A percentile compares a stretch with the other conserved stretches of the same genome.
These are phyloP conservation scores for Ormosia emarginata DNA, from an alignment of 306 rosid genomes.

Conservation along the genomic window DNA sequence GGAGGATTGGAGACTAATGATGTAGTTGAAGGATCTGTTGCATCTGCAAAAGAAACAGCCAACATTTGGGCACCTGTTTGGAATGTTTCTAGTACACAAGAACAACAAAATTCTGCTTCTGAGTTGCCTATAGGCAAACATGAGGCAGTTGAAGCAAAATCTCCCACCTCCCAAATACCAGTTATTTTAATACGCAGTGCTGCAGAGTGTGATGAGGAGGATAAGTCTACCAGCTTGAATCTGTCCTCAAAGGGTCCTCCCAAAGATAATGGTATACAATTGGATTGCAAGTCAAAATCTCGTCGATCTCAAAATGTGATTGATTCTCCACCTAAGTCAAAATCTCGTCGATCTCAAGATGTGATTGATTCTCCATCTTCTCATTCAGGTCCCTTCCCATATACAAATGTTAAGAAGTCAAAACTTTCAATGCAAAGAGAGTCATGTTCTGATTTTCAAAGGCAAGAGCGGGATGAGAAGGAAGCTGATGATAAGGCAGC, in stretches of 20 bases:
- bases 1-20: slow-evolving; percentile 22
- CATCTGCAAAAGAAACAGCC: slow-evolving; percentile 43
- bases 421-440: slow-evolving; percentile 31
- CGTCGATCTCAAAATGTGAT: not conserved
- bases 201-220: slow-evolving; percentile 82
- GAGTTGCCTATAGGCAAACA: slow-evolving; percentile 33
- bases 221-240: slow-evolving; percentile 49
- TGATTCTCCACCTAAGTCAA: slow-evolving; percentile 15
- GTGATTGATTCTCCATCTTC: slow-evolving; percentile 28
- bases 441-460: slow-evolving; percentile 20
- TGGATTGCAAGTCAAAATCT: slow-evolving; percentile 29
- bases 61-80: slow-evolving; percentile 46
- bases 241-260: slow-evolving; percentile 32
- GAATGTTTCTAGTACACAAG: slow-evolving; percentile 25
- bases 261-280: slow-evolving; percentile 23
- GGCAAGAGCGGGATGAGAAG: slow-evolving; percentile 12
- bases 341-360: slow-evolving; percentile 23
- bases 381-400: slow-evolving; percentile 29
- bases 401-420: slow-evolving; percentile 33
- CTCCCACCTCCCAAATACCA: slow-evolving; percentile 41
- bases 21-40: slow-evolving; percentile 34
- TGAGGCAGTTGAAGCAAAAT: slow-evolving; percentile 31
- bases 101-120: slow-evolving; percentile 36
- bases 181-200: slow-evolving; percentile 79
- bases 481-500: slow-evolving; percentile 31